Base-by-base conservation (phyloP, 164 flowering plant species). In the Kingdonia uniflora region DNA sequence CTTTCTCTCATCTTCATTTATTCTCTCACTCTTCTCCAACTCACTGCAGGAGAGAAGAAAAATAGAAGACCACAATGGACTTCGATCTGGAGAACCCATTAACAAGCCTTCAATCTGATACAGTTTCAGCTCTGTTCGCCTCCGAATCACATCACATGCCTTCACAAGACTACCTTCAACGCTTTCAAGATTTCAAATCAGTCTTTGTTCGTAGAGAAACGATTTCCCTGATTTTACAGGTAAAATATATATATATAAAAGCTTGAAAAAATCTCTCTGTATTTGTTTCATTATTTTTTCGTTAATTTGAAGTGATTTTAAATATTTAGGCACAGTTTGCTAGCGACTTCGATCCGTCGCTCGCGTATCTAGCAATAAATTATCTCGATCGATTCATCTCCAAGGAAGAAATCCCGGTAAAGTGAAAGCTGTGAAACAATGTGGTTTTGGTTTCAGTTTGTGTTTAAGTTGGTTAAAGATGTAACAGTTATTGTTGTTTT, bases 381-480 rank as follows among this genome's bases (percentile, higher is more conserved):
- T 85, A 85, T 59, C 68, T 82, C 37, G 94, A 85, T 63, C 86
- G 94, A 17, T 80, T 72, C 71, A 51, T 82, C 43, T 72, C 85
- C 24, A 48, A 21, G 54, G 79, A 74, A 37, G 63, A 57, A 50
- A 48, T 74, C 0, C 78, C 65, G 76, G 88, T 85, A 74, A 64
- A 12, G 8, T 29, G 4, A 29, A 8, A 29, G 35, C 35, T 29
- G 8, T 29, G 35, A 29, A 3, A 29, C 8, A 58, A 24, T 17
- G 5, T 2, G 21, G 47, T 22, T 41, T 23, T 2, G n/a, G 20
- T 40, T 5, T 23, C 16, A 11, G 7, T 38, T 22, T 15, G 10
- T 40, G 41, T 2, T 40, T 13, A 0, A n/a, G 13, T n/a, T 42
- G 14, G 8, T 51, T 51, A 3, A 4, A 1, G 33, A 25, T 14